These are phyloP conservation scores for Jatropha curcas DNA, from an alignment of 345 rosid species.

Conservation along the genomic window DNA sequence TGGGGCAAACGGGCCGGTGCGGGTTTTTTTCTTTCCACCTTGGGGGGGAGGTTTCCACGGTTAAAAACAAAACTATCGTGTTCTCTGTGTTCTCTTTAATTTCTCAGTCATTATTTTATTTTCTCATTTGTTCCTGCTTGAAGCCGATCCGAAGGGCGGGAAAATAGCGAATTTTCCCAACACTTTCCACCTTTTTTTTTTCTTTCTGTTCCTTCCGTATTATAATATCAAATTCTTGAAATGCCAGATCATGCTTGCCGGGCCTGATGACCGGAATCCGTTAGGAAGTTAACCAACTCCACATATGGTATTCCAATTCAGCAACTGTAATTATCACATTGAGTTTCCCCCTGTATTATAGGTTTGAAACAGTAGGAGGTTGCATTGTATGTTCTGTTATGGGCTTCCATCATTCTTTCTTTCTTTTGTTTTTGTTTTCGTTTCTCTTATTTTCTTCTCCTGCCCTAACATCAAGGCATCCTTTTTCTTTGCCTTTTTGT, in stretches of 20 bases:
- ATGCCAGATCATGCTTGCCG: slow-evolving; percentile 57
- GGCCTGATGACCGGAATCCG: slow-evolving; percentile 59
- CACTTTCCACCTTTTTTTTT: too few species aligned
- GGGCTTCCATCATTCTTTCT: slow-evolving; percentile 15
- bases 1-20: too few species aligned
- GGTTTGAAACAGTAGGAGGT: slow-evolving; percentile 38
- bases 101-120: too few species aligned
- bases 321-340: slow-evolving; percentile 42
- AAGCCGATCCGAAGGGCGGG: too few species aligned
- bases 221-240: not conserved
- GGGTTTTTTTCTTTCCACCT: too few species aligned
- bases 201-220: not conserved
- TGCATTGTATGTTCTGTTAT: slow-evolving; percentile 21
- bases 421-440: not conserved
- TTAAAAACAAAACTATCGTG: too few species aligned
- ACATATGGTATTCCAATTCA: slow-evolving; percentile 7
- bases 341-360: slow-evolving; percentile 36
- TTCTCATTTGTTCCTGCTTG: too few species aligned
- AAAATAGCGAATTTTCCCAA: too few species aligned
- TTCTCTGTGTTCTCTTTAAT: too few species aligned
- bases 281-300: slow-evolving; percentile 28
- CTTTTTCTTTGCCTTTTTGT: slow-evolving; percentile 39
- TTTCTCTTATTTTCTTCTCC: not conserved
- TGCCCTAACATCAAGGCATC: slow-evolving; percentile 35
- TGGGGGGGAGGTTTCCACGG: too few species aligned